phyloP scores from a whole-genome alignment of 768 basidiomycete species.

The Termitomyces sp. region DNA sequence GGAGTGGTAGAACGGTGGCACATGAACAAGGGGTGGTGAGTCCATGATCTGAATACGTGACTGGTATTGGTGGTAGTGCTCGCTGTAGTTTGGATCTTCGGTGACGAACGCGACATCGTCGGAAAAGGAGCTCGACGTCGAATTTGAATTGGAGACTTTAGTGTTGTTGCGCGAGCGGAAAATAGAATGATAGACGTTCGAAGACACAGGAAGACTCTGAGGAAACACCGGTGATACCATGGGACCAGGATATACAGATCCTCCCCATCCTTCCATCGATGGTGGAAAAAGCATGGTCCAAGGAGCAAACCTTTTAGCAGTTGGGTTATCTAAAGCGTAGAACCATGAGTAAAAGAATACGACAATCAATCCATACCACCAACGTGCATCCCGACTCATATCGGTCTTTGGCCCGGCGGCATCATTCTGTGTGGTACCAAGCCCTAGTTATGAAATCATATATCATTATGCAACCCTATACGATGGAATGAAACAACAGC shows the following conservation, averaged over 20 bases:
- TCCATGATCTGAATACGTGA: conserved; percentile 33
- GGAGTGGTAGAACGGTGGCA: conserved; percentile 23
- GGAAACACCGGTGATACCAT: conserved; percentile 8
- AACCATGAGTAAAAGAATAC: not conserved
- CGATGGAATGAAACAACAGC: not conserved
- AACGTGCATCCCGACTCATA: not conserved
- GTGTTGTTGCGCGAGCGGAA: conserved; percentile 9
- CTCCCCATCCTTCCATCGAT: not conserved
- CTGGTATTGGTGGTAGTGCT: conserved; percentile 35
- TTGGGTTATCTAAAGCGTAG: not conserved
- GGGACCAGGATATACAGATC: conserved; percentile 1
- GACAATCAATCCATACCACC: not conserved
- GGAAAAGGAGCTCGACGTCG: conserved; percentile 17
- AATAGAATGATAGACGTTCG: conserved; percentile 9
- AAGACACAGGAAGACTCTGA: conserved; percentile 1
- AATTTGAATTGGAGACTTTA: conserved; percentile 12
- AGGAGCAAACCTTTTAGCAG: not conserved
- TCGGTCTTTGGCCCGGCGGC: not conserved
- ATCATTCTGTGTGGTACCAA: conserved; percentile 1
- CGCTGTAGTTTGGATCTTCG: conserved; percentile 35
- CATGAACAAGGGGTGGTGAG: conserved; percentile 26
- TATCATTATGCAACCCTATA: not conserved
- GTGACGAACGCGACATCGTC: conserved; percentile 29
- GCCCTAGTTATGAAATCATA: not conserved
- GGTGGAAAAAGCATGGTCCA: conserved; percentile 1